phyloP scores from a whole-genome alignment of 202 grass and related monocot species.

The Carex sylvatica region DNA sequence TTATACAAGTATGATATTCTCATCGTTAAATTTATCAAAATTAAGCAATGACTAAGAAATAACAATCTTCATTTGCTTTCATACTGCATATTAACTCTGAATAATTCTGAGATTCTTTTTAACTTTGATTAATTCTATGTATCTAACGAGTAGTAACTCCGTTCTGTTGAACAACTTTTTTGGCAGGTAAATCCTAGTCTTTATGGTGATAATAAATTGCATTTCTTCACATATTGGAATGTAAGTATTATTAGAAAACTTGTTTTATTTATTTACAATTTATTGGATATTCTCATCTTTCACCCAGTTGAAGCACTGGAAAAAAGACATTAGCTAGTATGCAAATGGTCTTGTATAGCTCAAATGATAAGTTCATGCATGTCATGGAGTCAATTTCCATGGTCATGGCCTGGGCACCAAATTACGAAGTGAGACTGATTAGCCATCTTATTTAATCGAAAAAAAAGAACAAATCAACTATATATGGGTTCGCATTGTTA shows the following conservation, averaged over 20 bases:
- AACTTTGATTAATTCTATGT: neutral
- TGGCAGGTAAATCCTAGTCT: conserved; percentile 18
- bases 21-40: neutral
- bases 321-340: too few species aligned
- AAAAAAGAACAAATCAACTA: too few species aligned
- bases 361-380: too few species aligned
- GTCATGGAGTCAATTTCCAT: too few species aligned
- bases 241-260: neutral
- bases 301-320: too few species aligned
- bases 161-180: neutral
- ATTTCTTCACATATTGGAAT: conserved; percentile 24
- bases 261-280: neutral
- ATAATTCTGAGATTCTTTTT: neutral
- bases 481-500: too few species aligned
- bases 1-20: neutral
- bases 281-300: neutral
- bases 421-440: too few species aligned
- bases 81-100: too few species aligned
- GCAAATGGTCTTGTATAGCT: too few species aligned
- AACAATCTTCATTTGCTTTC: neutral
- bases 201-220: neutral
- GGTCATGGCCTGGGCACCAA: too few species aligned
- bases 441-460: too few species aligned
- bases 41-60: neutral
- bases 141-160: neutral